A percentile compares a stretch with the other conserved stretches of the same genome.
phyloP scores from a whole-genome alignment of 441 rosid genomes.

The Jatropha multifida region DNA sequence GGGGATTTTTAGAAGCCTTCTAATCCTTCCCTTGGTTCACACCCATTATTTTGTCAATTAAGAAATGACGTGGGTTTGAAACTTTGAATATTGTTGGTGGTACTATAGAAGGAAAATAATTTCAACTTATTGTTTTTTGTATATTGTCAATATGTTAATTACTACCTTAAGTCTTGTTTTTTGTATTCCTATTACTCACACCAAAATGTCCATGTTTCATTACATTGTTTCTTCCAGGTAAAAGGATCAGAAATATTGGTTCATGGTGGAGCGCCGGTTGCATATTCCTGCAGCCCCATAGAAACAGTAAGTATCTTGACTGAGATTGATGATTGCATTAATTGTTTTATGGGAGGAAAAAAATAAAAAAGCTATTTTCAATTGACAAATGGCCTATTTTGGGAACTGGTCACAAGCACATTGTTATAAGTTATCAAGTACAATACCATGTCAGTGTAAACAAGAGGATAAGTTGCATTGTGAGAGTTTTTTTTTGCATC shows the following conservation, averaged over 20 bases:
- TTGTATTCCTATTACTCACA: no score
- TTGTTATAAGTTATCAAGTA: background rate
- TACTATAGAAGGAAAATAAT: background rate
- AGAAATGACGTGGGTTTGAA: background rate
- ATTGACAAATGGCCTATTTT: background rate
- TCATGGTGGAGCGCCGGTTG: constrained; percentile 77
- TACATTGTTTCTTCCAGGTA: constrained; percentile 45
- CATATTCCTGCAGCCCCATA: constrained; percentile 65
- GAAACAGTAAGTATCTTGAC: constrained; percentile 62
- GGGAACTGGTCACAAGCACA: background rate
- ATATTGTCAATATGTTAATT: background rate
- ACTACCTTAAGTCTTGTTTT: background rate
- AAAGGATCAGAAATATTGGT: constrained; percentile 79
- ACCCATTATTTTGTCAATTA: no score
- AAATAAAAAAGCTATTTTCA: background rate
- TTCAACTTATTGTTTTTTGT: background rate
- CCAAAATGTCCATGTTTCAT: background rate
- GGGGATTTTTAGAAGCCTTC: background rate
- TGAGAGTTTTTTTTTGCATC: background rate
- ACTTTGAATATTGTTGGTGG: background rate
- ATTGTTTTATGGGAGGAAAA: background rate
- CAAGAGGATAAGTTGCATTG: background rate
- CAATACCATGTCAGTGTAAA: background rate
- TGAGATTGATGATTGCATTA: constrained; percentile 11
- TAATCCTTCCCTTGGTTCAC: no score